Evolutionary conservation across 306 rosid species (phyloP).

Genomic region (Spatholobus suberectus): DNA sequence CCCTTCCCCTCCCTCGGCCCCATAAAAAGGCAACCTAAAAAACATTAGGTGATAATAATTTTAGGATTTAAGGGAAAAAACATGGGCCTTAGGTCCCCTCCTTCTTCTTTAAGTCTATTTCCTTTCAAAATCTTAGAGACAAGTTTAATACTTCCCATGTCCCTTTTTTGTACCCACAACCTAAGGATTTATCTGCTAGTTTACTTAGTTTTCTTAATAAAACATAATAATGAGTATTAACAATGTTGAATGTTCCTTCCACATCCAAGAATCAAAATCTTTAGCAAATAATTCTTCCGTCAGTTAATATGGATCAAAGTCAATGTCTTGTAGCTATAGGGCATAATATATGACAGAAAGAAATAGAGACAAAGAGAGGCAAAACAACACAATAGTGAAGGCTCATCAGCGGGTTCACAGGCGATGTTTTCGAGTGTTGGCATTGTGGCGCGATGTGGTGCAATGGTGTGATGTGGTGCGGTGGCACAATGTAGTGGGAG

Average conservation of each 20-base stretch:
- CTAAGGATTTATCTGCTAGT: background rate
- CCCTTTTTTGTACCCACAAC: background rate
- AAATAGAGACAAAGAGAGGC: too few species aligned
- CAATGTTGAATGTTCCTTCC: slow-evolving; percentile 76
- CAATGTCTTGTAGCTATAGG: too few species aligned
- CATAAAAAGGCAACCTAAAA: background rate
- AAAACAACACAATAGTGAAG: too few species aligned
- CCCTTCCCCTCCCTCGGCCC: background rate
- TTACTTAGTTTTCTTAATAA: slow-evolving; percentile 32
- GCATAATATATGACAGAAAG: too few species aligned
- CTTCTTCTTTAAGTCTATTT: background rate
- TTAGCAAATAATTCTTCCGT: slow-evolving; percentile 51
- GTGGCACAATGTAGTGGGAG: too few species aligned
- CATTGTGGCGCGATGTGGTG: too few species aligned
- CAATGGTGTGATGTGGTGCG: too few species aligned
- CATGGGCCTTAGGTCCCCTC: too few species aligned
- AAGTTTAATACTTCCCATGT: background rate
- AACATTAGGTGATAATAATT: background rate
- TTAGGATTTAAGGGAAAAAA: background rate
- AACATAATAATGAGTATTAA: background rate
- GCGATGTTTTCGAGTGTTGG: too few species aligned
- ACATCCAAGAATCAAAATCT: slow-evolving; percentile 89
- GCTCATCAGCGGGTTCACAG: too few species aligned
- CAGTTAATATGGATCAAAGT: slow-evolving; percentile 31
- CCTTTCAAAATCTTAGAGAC: slow-evolving; percentile 5